These are phyloP conservation scores for Leishmania gerbilli DNA, from an alignment of 208 protist species.

Conservation along the genomic window DNA sequence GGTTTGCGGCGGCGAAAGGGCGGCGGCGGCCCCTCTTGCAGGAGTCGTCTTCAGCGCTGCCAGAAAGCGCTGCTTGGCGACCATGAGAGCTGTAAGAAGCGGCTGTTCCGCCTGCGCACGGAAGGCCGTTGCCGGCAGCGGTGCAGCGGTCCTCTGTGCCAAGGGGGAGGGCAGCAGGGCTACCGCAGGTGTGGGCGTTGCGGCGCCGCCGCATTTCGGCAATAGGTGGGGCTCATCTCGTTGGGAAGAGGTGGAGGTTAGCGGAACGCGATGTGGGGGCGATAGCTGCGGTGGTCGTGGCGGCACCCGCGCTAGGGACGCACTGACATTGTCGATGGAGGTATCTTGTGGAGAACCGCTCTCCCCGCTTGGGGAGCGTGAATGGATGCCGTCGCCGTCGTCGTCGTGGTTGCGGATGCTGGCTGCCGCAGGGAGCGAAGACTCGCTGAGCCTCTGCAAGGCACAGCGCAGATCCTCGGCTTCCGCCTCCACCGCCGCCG, in stretches of 20 bases:
- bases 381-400: background rate
- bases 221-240: background rate
- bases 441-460: background rate
- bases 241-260: background rate
- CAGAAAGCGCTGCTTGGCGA: slow-evolving; percentile 38
- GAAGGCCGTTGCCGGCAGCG: background rate
- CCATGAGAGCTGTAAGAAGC: slow-evolving; percentile 27
- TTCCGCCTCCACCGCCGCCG: background rate
- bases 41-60: background rate
- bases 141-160: background rate
- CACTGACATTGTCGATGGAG: background rate
- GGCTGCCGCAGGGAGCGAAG: background rate
- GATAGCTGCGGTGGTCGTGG: background rate
- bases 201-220: background rate
- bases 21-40: no score
- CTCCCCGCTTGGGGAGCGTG: background rate
- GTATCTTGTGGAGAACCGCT: background rate
- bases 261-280: background rate
- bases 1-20: background rate
- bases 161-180: background rate
- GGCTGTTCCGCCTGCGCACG: slow-evolving; percentile 17
- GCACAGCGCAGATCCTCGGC: background rate
- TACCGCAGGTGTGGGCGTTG: background rate
- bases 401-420: background rate
- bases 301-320: background rate